Evolutionary conservation across 192 early-diverging fungal species (phyloP), one percentile per base, ranked within the genome.

Genomic region (Chytriomyces confervae): DNA sequence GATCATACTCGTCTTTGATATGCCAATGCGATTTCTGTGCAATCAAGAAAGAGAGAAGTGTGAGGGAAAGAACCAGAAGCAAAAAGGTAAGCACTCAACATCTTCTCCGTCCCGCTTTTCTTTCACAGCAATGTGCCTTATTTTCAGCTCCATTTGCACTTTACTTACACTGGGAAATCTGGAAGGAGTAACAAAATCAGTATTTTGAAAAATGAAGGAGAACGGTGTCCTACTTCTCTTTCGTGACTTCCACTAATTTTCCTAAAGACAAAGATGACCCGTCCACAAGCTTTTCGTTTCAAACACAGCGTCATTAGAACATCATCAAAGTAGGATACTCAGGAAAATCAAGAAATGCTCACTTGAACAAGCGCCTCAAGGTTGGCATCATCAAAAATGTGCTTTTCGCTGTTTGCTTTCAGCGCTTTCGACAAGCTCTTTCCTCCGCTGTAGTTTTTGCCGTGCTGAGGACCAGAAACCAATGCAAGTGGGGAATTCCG

Each of bases 131-230:
- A 74, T 27, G 20, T 74, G 72, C n/a, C 72, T 36, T 45, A 74
- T 62, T 45, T 74, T 74, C 13, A 74, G 27, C 44, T 74, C 72
- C 27, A 74, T 18, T 49, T 74, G 72, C 57, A 74, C 72, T 49
- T 74, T 74, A 44, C 60, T 74, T 16, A 74, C 61, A 74, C 11
- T 36, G 13, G 53, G 50, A 29, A 72, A 72, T 43, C 69, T 72
- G 24, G 13, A 65, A 65, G 13, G 24, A 69, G 27, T 57, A 3
- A 5, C 11, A 10, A 23, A 20, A 48, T 50, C 27, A 11, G 18
- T 1, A 29, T 27, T 27, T 50, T 24, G 29, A 69, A 69, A 48
- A 36, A 36, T 36, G 36, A 36, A 36, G 36, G 36, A 36, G 36
- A 4, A 36, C 36, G 36, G 3, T 48, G 29, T 18, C 57, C 0